Conservation (phyloP, 306 rosid species). For the Delonix regia region DNA sequence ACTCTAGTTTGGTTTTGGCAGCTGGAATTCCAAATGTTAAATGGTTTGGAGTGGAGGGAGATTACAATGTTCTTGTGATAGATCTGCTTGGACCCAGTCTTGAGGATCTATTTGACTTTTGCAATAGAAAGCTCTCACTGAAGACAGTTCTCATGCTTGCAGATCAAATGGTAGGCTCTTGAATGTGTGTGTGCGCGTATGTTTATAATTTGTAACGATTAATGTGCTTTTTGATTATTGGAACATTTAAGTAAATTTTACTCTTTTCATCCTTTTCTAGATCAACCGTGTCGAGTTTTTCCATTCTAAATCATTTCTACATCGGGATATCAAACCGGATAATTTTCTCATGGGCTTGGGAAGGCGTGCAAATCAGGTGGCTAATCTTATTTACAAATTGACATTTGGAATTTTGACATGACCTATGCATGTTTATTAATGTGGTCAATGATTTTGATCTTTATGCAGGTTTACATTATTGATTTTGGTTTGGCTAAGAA, state of each 20-base stretch:
- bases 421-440: constrained; percentile 14
- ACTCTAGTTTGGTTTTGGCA: no score
- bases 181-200: no score
- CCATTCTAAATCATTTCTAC: constrained; percentile 90
- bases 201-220: no score
- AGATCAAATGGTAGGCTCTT: no score
- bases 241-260: not conserved
- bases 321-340: constrained; percentile 97
- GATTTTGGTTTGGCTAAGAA: constrained; percentile 99
- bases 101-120: no score
- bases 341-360: constrained; percentile 98
- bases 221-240: no score
- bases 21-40: no score
- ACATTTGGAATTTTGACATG: not conserved
- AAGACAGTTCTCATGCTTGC: no score
- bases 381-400: constrained; percentile 21
- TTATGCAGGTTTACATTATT: constrained; percentile 68
- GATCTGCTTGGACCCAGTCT: no score
- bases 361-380: constrained; percentile 95
- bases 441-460: constrained; percentile 34
- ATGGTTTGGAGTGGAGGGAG: no score
- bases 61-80: no score
- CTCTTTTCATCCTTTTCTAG: constrained; percentile 41
- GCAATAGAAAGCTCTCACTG: no score
- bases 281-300: constrained; percentile 92